Conservation (phyloP, 2,329 filamentous ascomycete species). For the Aspergillus brasiliensis region DNA sequence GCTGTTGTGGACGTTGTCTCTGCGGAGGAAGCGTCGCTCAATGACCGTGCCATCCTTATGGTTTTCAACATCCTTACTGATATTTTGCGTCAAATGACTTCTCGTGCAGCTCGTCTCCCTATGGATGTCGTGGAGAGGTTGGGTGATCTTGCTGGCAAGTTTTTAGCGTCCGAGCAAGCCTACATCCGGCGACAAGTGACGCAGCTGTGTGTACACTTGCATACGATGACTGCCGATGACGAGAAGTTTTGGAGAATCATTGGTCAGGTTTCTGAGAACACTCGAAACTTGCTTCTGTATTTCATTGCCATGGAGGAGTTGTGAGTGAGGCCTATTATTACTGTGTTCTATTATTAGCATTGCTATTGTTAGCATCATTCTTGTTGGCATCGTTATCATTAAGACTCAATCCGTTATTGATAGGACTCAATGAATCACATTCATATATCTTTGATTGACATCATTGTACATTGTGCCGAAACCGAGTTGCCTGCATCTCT, state of each 20-base stretch:
- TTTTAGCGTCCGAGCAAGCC: slow-evolving; percentile 36
- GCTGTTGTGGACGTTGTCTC: slow-evolving; percentile 12
- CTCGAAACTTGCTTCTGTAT: slow-evolving; percentile 40
- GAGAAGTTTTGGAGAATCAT: slow-evolving; percentile 34
- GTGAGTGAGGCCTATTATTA: too few species aligned
- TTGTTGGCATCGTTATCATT: too few species aligned
- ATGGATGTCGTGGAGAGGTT: slow-evolving; percentile 27
- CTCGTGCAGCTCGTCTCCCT: slow-evolving; percentile 19
- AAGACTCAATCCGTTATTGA: too few species aligned
- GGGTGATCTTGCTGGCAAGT: slow-evolving; percentile 36
- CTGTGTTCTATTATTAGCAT: too few species aligned
- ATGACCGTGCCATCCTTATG: slow-evolving; percentile 37
- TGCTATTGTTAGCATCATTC: too few species aligned
- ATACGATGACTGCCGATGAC: slow-evolving; percentile 31
- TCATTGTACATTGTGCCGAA: too few species aligned
- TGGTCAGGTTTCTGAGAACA: slow-evolving; percentile 31
- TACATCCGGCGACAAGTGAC: slow-evolving; percentile 43
- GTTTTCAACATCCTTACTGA: slow-evolving; percentile 35
- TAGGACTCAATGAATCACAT: too few species aligned
- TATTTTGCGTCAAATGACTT: slow-evolving; percentile 29
- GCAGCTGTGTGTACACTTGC: slow-evolving; percentile 34
- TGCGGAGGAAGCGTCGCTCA: slow-evolving; percentile 32
- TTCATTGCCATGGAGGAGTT: slow-evolving; percentile 30
- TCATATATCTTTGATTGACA: too few species aligned
- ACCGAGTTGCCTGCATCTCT: too few species aligned